These are phyloP conservation scores for Phytopythium ostracodes DNA, from an alignment of 352 stramenopile genomes.

Conservation along the genomic window DNA sequence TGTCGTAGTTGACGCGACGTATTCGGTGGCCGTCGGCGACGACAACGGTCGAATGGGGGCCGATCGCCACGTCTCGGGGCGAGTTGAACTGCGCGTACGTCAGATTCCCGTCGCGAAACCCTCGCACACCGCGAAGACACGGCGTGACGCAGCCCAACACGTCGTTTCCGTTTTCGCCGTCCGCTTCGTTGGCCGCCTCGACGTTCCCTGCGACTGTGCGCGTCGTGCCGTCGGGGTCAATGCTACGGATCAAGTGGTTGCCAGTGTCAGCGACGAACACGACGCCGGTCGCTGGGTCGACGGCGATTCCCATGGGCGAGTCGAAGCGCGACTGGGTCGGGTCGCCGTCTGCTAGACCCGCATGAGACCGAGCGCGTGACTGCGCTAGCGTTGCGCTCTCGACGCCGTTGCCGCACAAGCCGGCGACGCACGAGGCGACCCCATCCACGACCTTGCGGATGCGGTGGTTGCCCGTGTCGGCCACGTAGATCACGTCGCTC, in stretches of 20 bases:
- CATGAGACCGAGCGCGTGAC: conserved; percentile 49
- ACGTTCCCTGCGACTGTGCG: conserved; percentile 66
- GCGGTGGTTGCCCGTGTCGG: conserved; percentile 81
- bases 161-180: conserved; percentile 57
- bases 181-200: conserved; percentile 43
- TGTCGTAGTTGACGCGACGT: conserved; percentile 76
- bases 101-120: conserved; percentile 86
- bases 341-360: conserved; percentile 89
- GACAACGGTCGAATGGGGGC: conserved; percentile 73
- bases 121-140: conserved; percentile 87
- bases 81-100: conserved; percentile 90
- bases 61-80: conserved; percentile 89
- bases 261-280: conserved; percentile 95
- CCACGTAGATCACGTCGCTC: conserved; percentile 54
- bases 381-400: conserved; percentile 42
- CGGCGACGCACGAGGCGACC: conserved; percentile 84
- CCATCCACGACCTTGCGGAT: conserved; percentile 66
- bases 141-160: conserved; percentile 87
- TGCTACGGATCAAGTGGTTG: conserved; percentile 91
- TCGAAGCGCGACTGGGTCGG: conserved; percentile 85
- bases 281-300: conserved; percentile 60
- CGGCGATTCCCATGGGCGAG: conserved; percentile 86
- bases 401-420: conserved; percentile 78
- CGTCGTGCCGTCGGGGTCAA: conserved; percentile 65
- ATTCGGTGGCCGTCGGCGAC: conserved; percentile 90